Evolutionary conservation across 2,329 filamentous ascomycete species (phyloP).

Genomic region (Iodosphaeria phyllophila): DNA sequence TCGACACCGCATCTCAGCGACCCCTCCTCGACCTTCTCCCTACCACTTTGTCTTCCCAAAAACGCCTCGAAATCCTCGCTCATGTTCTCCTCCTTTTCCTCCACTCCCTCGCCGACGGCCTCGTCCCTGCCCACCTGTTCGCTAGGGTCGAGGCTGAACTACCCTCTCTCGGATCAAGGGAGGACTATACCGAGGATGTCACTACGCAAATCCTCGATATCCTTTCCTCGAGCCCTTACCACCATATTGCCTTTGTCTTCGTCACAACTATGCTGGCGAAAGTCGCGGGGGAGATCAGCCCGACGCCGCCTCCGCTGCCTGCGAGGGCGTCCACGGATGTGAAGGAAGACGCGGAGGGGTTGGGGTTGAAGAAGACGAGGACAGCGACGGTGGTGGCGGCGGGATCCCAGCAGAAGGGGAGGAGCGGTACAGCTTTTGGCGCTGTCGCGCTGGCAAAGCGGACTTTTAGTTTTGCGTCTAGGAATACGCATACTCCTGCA

Average conservation of each 20-base stretch:
- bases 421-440: too few relatives aligned
- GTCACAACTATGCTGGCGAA: conserved; percentile 56
- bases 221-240: conserved; percentile 50
- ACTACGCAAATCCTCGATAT: conserved; percentile 49
- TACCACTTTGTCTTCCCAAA: conserved; percentile 40
- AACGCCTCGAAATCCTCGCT: conserved; percentile 57
- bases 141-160: conserved; percentile 42
- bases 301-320: conserved; percentile 17
- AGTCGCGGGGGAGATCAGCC: conserved; percentile 28
- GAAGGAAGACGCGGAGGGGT: conserved; percentile 2
- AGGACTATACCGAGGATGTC: conserved; percentile 23
- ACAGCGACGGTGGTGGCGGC: too few relatives aligned
- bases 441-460: too few relatives aligned
- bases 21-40: conserved; percentile 40
- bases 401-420: too few relatives aligned
- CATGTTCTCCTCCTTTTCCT: conserved; percentile 61
- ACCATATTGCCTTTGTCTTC: conserved; percentile 83
- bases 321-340: conserved; percentile 12
- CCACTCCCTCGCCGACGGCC: conserved; percentile 54
- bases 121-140: conserved; percentile 58
- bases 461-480: too few relatives aligned
- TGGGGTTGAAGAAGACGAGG: conserved; percentile 4
- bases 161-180: conserved; percentile 16
- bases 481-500: too few relatives aligned
- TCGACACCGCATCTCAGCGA: conserved; percentile 47